Evolutionary conservation across 345 rosid species (phyloP).

Genomic region (Pistacia atlantica): DNA sequence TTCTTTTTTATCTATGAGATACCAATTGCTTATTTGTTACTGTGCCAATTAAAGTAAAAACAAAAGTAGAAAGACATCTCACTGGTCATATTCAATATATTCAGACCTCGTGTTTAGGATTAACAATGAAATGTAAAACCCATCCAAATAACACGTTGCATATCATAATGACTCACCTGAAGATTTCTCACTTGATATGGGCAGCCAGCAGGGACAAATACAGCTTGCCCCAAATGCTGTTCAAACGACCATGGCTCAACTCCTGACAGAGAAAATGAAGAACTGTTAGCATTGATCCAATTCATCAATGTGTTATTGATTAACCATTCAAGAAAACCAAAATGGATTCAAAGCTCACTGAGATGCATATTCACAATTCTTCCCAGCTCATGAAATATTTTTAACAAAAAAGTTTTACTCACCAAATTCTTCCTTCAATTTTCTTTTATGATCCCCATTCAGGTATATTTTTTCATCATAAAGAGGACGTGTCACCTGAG

Average conservation of each 20-base stretch:
- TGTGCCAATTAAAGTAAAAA: constrained; percentile 2
- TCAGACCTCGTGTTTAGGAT: background rate
- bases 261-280: constrained; percentile 45
- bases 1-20: background rate
- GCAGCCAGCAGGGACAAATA: constrained; percentile 95
- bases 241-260: constrained; percentile 93
- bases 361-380: background rate
- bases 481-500: constrained; percentile 61
- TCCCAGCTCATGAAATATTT: background rate
- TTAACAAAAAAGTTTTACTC: constrained; percentile 26
- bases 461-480: constrained; percentile 67
- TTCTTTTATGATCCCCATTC: constrained; percentile 56
- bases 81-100: background rate
- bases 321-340: too few relatives aligned
- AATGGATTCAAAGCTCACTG: too few relatives aligned
- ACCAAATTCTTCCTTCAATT: constrained; percentile 83
- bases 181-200: constrained; percentile 84
- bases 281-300: background rate
- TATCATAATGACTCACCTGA: constrained; percentile 48
- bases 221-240: constrained; percentile 79
- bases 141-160: background rate
- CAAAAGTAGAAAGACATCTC: background rate
- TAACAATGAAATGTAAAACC: background rate
- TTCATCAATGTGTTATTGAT: background rate
- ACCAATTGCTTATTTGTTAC: background rate